Evolutionary conservation across 73 alveolate species (phyloP).

Genomic region (Paramecium biaurelia): DNA sequence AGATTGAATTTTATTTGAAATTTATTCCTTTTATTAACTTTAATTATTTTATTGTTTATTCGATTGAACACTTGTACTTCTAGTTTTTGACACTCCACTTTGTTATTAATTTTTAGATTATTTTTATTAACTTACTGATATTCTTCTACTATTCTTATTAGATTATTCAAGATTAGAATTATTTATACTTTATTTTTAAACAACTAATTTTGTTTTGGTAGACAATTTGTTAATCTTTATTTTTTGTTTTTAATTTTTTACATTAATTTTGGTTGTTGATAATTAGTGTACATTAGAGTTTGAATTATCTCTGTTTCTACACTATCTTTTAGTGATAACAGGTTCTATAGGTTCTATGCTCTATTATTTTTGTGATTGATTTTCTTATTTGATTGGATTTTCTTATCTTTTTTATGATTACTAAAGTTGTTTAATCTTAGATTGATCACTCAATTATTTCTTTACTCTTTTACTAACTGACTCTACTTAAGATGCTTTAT

Average conservation of each 20-base stretch:
- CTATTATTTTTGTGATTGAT: background rate
- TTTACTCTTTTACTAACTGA: background rate
- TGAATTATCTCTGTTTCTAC: background rate
- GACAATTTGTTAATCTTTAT: background rate
- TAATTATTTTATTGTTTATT: background rate
- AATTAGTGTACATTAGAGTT: background rate
- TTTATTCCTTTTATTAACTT: background rate
- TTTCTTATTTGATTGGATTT: background rate
- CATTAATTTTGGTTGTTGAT: background rate
- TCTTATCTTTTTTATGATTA: background rate
- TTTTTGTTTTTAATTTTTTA: background rate
- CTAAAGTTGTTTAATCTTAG: background rate
- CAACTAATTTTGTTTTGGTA: background rate
- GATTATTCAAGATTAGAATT: background rate
- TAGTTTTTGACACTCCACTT: background rate
- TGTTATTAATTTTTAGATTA: conserved; percentile 18
- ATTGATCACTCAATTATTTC: background rate
- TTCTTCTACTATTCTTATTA: background rate
- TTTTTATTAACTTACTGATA: background rate
- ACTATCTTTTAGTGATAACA: background rate
- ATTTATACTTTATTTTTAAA: background rate
- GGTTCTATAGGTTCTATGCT: background rate
- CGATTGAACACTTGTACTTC: background rate
- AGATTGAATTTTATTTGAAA: background rate
- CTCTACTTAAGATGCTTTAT: background rate